phyloP scores from a whole-genome alignment of 305 asterid species.

The Fraxinus albicans region DNA sequence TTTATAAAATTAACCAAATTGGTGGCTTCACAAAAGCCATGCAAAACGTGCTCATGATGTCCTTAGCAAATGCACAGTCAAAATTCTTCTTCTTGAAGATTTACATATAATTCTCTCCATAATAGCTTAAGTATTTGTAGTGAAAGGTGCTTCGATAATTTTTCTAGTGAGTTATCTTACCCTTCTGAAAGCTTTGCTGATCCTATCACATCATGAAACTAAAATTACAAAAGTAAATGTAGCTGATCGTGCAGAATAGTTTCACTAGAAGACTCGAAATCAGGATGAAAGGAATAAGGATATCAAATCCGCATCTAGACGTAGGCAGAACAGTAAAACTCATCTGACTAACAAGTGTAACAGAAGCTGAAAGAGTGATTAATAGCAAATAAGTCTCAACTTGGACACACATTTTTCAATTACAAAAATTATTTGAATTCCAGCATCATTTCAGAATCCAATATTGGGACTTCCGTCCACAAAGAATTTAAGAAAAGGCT shows the following conservation, averaged over 20 bases:
- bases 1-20: not conserved
- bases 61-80: conserved; percentile 9
- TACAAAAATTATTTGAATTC: not conserved
- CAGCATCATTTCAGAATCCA: conserved; percentile 7
- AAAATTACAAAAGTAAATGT: conserved; percentile 2
- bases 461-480: conserved; percentile 3
- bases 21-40: not conserved
- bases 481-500: conserved; percentile 14
- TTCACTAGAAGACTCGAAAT: conserved; percentile 17
- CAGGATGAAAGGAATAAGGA: conserved; percentile 1
- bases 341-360: not conserved
- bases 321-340: not conserved
- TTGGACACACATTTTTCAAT: conserved; percentile 9
- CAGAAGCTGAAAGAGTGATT: conserved; percentile 8
- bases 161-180: not conserved
- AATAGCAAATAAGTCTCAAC: conserved; percentile 12
- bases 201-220: conserved; percentile 6
- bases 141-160: not conserved
- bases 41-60: not conserved
- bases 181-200: conserved; percentile 7
- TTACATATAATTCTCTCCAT: not conserved
- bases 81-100: not conserved
- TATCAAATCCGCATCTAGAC: conserved; percentile 1
- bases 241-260: not conserved
- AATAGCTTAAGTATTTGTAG: not conserved